These are phyloP conservation scores for Crithidia fasciculata DNA, from an alignment of 208 protist genomes.

Conservation along the genomic window DNA sequence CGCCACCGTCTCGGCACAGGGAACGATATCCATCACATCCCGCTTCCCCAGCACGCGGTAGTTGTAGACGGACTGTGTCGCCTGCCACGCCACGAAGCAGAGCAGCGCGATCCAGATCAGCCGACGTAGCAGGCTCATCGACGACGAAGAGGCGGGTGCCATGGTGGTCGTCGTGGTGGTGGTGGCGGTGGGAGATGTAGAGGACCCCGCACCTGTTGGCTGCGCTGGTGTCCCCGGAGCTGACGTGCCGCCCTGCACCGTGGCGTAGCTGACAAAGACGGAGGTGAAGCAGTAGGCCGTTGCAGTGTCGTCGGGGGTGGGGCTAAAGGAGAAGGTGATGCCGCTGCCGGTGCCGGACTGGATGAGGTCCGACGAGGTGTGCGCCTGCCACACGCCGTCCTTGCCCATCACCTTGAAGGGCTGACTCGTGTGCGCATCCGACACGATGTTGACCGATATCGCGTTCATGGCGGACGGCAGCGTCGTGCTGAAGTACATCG, in stretches of 20 bases:
- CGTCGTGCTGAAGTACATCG: constrained; percentile 64
- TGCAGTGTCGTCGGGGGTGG: neutral
- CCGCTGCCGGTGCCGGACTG: constrained; percentile 10
- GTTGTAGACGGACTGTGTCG: constrained; percentile 59
- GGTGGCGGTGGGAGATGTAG: neutral
- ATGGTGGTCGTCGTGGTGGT: neutral
- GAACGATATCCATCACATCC: constrained; percentile 79
- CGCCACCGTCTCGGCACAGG: constrained; percentile 50
- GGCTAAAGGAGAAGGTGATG: constrained; percentile 29
- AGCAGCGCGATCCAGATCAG: constrained; percentile 39
- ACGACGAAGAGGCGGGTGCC: neutral
- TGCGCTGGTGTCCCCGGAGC: neutral
- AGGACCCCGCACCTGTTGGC: neutral
- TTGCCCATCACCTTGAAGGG: constrained; percentile 13
- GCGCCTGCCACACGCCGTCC: constrained; percentile 14
- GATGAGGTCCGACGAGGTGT: constrained; percentile 32
- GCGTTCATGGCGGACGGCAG: constrained; percentile 40
- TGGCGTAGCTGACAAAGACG: constrained; percentile 25
- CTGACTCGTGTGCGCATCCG: neutral
- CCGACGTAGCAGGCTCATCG: constrained; percentile 21
- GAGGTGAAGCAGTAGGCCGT: constrained; percentile 23
- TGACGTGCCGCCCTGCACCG: neutral
- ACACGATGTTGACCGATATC: constrained; percentile 16
- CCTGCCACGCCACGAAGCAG: constrained; percentile 49
- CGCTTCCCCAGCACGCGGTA: constrained; percentile 55